Conservation (phyloP, 2,329 filamentous ascomycete genomes). For the Colletotrichum acutatum region DNA sequence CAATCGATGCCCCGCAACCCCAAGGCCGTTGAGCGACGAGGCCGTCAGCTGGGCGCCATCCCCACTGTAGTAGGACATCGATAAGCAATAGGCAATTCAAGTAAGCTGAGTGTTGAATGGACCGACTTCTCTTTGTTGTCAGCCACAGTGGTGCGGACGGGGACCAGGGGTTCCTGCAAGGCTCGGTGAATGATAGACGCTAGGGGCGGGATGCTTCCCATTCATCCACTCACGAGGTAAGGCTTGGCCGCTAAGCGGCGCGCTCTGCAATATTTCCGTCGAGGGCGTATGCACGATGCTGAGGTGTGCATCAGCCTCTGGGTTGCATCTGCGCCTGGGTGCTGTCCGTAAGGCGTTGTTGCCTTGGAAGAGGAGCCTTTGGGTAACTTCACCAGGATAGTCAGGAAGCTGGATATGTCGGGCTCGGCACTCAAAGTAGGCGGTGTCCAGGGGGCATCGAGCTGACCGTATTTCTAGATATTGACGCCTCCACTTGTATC, state of each 20-base stretch:
- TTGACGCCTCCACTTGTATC: background rate
- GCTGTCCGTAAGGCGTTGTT: constrained; percentile 1
- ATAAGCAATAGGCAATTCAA: background rate
- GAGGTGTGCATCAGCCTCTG: constrained; percentile 12
- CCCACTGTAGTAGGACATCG: background rate
- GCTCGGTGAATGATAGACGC: constrained; percentile 26
- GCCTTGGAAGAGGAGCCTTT: background rate
- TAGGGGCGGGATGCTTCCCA: constrained; percentile 20
- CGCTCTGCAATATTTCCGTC: constrained; percentile 24
- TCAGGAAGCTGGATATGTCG: constrained; percentile 3
- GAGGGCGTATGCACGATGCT: constrained; percentile 12
- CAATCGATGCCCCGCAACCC: constrained; percentile 9
- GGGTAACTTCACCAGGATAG: background rate
- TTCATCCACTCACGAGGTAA: constrained; percentile 12
- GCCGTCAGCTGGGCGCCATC: background rate
- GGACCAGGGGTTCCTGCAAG: constrained; percentile 26
- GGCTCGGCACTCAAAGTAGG: constrained; percentile 15
- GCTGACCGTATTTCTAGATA: constrained; percentile 7
- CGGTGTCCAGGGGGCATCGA: background rate
- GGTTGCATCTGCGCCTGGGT: constrained; percentile 6
- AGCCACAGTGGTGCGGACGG: background rate
- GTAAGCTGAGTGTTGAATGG: background rate
- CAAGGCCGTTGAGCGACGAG: constrained; percentile 9
- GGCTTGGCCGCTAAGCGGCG: background rate
- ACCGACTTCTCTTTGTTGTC: constrained; percentile 3